A percentile compares a stretch with the other conserved stretches of the same genome.
Conservation (phyloP, 441 rosid species). For the Euphorbia celastroides region DNA sequence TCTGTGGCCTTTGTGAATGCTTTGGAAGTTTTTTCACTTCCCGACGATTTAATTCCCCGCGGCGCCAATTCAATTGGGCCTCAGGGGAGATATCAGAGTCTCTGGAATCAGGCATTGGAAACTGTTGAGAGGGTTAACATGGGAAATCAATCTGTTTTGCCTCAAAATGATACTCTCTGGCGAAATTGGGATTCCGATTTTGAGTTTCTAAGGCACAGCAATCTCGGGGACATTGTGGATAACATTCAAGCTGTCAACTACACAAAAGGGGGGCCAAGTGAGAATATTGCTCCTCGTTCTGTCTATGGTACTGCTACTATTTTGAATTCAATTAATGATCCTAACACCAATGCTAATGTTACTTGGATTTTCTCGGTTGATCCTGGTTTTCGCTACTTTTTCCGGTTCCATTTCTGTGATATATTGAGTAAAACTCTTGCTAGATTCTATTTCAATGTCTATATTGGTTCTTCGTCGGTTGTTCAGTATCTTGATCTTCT, state of each 20-base stretch:
- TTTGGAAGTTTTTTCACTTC: conserved; percentile 65
- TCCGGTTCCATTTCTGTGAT: conserved; percentile 80
- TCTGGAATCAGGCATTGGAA: conserved; percentile 51
- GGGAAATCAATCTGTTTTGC: conserved; percentile 62
- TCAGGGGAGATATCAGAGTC: conserved; percentile 20
- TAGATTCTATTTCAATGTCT: conserved; percentile 38
- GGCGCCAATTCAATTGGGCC: conserved; percentile 31
- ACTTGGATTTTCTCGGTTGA: conserved; percentile 72
- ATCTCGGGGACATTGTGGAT: conserved; percentile 23
- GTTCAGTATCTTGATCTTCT: conserved; percentile 42
- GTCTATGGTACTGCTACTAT: conserved; percentile 78
- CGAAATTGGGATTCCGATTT: conserved; percentile 68
- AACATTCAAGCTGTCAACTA: conserved; percentile 47
- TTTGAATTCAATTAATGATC: conserved; percentile 30
- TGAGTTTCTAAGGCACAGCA: conserved; percentile 30
- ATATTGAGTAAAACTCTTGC: conserved; percentile 23
- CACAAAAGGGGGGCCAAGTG: conserved; percentile 29
- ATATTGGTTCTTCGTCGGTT: conserved; percentile 46
- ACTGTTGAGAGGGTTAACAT: conserved; percentile 72
- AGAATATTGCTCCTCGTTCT: conserved; percentile 48
- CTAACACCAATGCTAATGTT: conserved; percentile 37
- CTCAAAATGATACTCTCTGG: conserved; percentile 61
- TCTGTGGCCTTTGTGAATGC: conserved; percentile 76
- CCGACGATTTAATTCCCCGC: conserved; percentile 47
- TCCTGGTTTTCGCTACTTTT: conserved; percentile 60